A percentile compares a stretch with the other conserved stretches of the same genome.
Conservation (phyloP, 1,139 yeast species). For the Scheffersomyces titani region DNA sequence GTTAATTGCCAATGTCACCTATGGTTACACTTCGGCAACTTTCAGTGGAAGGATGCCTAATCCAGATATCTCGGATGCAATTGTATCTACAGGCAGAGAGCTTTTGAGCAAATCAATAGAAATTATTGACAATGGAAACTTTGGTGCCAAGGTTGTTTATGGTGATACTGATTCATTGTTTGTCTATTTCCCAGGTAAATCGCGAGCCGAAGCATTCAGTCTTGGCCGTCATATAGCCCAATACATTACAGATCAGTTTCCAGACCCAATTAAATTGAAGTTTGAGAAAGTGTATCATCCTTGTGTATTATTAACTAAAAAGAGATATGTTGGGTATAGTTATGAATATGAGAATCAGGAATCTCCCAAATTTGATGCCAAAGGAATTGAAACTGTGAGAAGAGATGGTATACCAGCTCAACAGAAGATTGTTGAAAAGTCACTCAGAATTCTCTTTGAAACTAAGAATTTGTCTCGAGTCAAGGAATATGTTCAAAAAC, state of each 20-base stretch:
- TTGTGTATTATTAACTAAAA: slow-evolving; percentile 77
- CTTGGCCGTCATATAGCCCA: slow-evolving; percentile 73
- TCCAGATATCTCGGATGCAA: slow-evolving; percentile 90
- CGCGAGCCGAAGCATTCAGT: slow-evolving; percentile 72
- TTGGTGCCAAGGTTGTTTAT: slow-evolving; percentile 93
- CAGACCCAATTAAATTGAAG: slow-evolving; percentile 78
- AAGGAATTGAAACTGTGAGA: slow-evolving; percentile 92
- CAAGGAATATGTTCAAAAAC: slow-evolving; percentile 61
- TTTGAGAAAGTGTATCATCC: slow-evolving; percentile 95
- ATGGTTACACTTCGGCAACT: slow-evolving; percentile 93
- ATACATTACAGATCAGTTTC: slow-evolving; percentile 64
- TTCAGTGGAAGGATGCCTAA: slow-evolving; percentile 98
- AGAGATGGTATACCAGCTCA: slow-evolving; percentile 95
- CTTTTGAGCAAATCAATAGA: slow-evolving; percentile 71
- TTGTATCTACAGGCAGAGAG: slow-evolving; percentile 89
- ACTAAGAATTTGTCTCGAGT: slow-evolving; percentile 70
- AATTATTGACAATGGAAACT: slow-evolving; percentile 60
- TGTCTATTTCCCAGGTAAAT: slow-evolving; percentile 84
- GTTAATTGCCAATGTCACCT: slow-evolving; percentile 90
- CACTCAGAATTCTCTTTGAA: slow-evolving; percentile 68
- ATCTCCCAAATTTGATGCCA: slow-evolving; percentile 81
- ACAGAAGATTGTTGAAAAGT: slow-evolving; percentile 74
- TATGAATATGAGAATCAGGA: slow-evolving; percentile 60
- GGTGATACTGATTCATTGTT: slow-evolving; percentile 96
- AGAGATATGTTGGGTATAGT: slow-evolving; percentile 83